These are phyloP conservation scores for maize (Zea mays) DNA, from an alignment of 176 grass and related monocot genomes.

Conservation along the genomic window Zm-B73-REFERENCE-NAM-5.0 NC_050104.1:13255001-13255500, in stretches of 20 bases:
- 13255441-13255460: neutral
- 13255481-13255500: neutral
- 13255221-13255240: neutral
- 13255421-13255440: neutral
- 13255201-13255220: neutral
- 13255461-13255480: neutral
- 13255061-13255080: slow-evolving; percentile 64
- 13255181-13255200: slow-evolving; percentile 3
- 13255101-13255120: slow-evolving; percentile 35
- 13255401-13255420: neutral
- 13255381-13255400: neutral
- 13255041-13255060: slow-evolving; percentile 50
- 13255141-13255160: neutral
- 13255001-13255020: slow-evolving; percentile 33
- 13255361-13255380: neutral
- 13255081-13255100: slow-evolving; percentile 48
- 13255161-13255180: neutral
- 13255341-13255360: neutral
- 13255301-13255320: neutral
- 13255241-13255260: neutral
- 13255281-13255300: slow-evolving; percentile 24
- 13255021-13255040: slow-evolving; percentile 57
- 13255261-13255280: slow-evolving; percentile 24
- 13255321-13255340: neutral
- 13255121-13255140: slow-evolving; percentile 34